Evolutionary conservation across 257 asterid species (phyloP).

Genomic region (Anisodus acutangulus): DNA sequence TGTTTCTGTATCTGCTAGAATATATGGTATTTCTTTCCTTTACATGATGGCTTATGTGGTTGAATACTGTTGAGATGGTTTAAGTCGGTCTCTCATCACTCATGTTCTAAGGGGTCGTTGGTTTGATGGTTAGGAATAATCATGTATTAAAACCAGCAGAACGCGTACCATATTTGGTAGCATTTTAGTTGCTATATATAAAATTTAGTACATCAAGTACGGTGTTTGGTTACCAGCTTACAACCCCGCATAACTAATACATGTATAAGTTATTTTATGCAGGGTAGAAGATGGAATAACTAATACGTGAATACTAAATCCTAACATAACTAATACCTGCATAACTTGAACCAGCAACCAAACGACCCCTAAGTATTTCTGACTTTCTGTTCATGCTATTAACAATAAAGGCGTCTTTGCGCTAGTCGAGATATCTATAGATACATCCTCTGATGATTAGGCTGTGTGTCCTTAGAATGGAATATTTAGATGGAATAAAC

Average conservation of each 20-base stretch:
- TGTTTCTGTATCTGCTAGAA: conserved; percentile 11
- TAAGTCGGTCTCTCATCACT: background rate
- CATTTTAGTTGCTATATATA: too few species aligned
- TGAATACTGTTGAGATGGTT: background rate
- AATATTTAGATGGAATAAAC: background rate
- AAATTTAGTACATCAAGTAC: too few species aligned
- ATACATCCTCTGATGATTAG: background rate
- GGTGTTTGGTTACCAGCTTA: too few species aligned
- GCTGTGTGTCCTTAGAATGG: background rate
- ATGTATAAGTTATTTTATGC: too few species aligned
- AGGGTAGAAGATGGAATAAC: too few species aligned
- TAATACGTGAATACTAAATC: too few species aligned
- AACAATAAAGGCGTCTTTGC: background rate
- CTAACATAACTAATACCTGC: too few species aligned
- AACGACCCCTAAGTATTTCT: background rate
- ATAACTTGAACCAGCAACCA: too few species aligned
- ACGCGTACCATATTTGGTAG: too few species aligned
- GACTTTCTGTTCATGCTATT: background rate
- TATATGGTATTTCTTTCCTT: background rate
- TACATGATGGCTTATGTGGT: background rate
- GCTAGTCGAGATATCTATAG: background rate
- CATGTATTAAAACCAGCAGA: too few species aligned
- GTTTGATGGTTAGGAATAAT: too few species aligned
- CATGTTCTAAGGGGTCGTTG: background rate
- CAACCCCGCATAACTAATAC: too few species aligned